Conservation (phyloP, 768 basidiomycete genomes). For the Terana coerulea region DNA sequence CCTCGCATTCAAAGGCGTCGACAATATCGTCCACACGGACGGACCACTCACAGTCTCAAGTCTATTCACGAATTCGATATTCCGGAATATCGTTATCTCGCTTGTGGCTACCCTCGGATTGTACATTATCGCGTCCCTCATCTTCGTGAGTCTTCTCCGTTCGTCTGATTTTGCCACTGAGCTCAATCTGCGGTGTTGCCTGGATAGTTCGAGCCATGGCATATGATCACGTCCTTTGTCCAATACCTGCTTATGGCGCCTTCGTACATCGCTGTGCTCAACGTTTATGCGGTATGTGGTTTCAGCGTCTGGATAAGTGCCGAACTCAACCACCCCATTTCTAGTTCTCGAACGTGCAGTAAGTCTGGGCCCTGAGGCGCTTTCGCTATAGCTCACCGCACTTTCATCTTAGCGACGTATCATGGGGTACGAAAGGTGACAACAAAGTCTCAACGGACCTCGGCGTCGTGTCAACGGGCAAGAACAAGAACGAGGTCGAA, state of each 20-base stretch:
- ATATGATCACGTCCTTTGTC: slow-evolving; percentile 95
- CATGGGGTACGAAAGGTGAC: slow-evolving; percentile 96
- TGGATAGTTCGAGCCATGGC: slow-evolving; percentile 90
- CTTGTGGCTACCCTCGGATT: slow-evolving; percentile 85
- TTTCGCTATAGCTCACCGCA: not conserved
- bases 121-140: slow-evolving; percentile 77
- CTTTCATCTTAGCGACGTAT: slow-evolving; percentile 61
- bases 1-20: slow-evolving; percentile 78
- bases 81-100: slow-evolving; percentile 84
- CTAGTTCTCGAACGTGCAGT: slow-evolving; percentile 81
- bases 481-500: slow-evolving; percentile 80
- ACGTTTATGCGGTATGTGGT: slow-evolving; percentile 73
- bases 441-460: slow-evolving; percentile 84
- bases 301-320: not conserved
- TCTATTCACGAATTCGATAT: slow-evolving; percentile 75
- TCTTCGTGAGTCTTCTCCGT: slow-evolving; percentile 61
- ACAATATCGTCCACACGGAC: slow-evolving; percentile 46
- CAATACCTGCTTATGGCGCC: slow-evolving; percentile 92
- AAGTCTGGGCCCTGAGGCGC: slow-evolving; percentile 13
- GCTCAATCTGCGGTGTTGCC: not conserved
- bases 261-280: slow-evolving; percentile 89
- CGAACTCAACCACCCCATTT: slow-evolving; percentile 4
- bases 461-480: slow-evolving; percentile 67
- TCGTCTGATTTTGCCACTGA: not conserved
- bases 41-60: slow-evolving; percentile 48